Percentiles rank a stretch among this genome's conserved stretches.
Conservation (phyloP, 805 yeast species). For the Isabelozyma gotoi region DNA sequence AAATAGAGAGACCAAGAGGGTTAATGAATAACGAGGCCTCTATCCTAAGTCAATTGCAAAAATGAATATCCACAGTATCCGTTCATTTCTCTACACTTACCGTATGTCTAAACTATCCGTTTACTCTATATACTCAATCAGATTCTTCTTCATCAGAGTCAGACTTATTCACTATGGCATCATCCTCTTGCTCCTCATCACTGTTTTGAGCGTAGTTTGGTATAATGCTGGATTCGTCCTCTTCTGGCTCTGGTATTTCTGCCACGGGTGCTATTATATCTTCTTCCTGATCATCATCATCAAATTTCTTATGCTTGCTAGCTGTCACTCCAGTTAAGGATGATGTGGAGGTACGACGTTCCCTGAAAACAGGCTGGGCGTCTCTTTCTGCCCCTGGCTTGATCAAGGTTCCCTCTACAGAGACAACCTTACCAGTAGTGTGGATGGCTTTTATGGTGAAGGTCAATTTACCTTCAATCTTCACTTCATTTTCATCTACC, state of each 20-base stretch:
- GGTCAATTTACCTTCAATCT: constrained; percentile 78
- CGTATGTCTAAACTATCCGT: no score
- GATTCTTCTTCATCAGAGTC: constrained; percentile 22
- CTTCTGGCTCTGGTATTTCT: constrained; percentile 14
- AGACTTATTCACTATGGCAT: constrained; percentile 19
- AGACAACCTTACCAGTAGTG: constrained; percentile 77
- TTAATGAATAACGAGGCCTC: no score
- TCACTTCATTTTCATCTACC: constrained; percentile 72
- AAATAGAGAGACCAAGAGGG: not conserved
- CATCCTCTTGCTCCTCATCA: constrained; percentile 20
- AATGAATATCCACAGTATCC: no score
- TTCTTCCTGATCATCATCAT: constrained; percentile 21
- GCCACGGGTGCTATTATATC: constrained; percentile 8
- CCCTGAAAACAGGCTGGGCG: constrained; percentile 52
- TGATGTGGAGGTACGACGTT: constrained; percentile 31
- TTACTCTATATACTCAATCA: constrained; percentile 7
- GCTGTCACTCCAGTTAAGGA: constrained; percentile 5
- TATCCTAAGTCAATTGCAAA: no score
- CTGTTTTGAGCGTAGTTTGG: constrained; percentile 14
- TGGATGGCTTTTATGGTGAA: constrained; percentile 74
- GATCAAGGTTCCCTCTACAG: constrained; percentile 84
- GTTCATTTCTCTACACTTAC: no score
- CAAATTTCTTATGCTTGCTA: constrained; percentile 47
- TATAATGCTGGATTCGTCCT: constrained; percentile 11
- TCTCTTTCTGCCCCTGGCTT: constrained; percentile 56